Base-by-base conservation (phyloP, 495 filamentous ascomycete species). In the Podospora sp. region DNA sequence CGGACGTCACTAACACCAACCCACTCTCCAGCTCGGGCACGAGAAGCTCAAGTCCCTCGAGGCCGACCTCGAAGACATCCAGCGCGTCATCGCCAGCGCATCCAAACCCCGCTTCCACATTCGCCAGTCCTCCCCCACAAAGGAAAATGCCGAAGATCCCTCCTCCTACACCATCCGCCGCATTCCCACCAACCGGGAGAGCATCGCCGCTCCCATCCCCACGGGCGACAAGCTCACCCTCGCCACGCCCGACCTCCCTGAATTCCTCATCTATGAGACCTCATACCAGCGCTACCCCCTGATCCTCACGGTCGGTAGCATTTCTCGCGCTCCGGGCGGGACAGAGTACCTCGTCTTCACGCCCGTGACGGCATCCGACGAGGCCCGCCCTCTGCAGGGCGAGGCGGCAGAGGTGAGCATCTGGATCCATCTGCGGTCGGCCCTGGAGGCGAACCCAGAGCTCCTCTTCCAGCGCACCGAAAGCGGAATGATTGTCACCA, bases 281-380 rank as follows among this genome's bases (percentile, higher is more conserved):
- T 77, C 77, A 4, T 79, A 79, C 69, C 75, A 76, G 61, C 73
- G 73, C 16, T 79, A 79, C 58, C 77, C 74, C 0, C 73, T 79
- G 0, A 67, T 79, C 18, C 53, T 77, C 16, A 68, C 77, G 3
- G 63, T 67, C 12, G 75, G 72, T 6, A 69, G 56, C 49, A 79
- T 79, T 62, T 77, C 76, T 21, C 65, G 66, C 16, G 75, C 75
- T n/a, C 75, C 72, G 11, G 74, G 74, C 1, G 75, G 75, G 52
- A 62, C 69, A 8, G 52, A 68, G 33, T 70, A 71, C n/a, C 68
- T 72, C 5, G 58, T 73, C 5, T 77, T 79, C 58, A 57, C 71
- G 1, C 71, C 77, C n/a, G 71, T 74, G 9, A 68, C 51, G 2
- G 68, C 65, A 0, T 56, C 46, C 58, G 66, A 67, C 33, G 67